Base-by-base conservation (phyloP, 129 eudicot genomes). In the Lactuca sativa region DNA sequence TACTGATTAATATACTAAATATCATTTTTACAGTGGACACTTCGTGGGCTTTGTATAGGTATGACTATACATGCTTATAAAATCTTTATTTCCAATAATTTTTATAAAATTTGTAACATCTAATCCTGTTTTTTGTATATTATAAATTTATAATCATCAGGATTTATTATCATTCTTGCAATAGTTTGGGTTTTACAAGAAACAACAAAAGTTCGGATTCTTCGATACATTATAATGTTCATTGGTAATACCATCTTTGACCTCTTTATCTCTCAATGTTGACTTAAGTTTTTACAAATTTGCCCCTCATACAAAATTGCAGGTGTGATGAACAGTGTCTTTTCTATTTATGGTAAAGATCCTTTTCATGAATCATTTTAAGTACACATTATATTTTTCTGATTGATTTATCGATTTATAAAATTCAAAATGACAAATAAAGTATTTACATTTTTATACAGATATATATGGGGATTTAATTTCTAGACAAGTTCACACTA, bases 251-350 rank as follows among this genome's bases (percentile, higher is more conserved):
- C 68, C 25, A 58, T 66, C 66, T 59, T 43, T 36, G 32, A 10
- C 49, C 58, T 66, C 72, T 66, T 11, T 18, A 21, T 74, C 40
- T 25, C 30, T 25, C 30, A 25, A 25, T 66, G 48, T 30, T 57
- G 52, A 21, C 44, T 14, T 37, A 65, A 74, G 11, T 65, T 16
- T 14, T 41, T 74, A 5, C 72, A 38, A 64, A 57, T 65, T 51
- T 62, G 64, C 63, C 63, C 30, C 59, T 64, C 30, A 4, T 62
- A 37, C 52, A 44, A 44, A 62, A 38, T 70, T 78, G 78, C 96
- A 92, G 98, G 98, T 73, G 98, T 89, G 51, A 92, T 92, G 98
- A 92, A 92, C 81, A 89, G 98, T 57, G 81, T 92, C 76, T 92
- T 92, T 70, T 92, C 98, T 48, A 86, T 92, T 9, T 92, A 92